Evolutionary conservation across 192 early-diverging fungal genomes (phyloP).

Genomic region (Linnemannia zychae): DNA sequence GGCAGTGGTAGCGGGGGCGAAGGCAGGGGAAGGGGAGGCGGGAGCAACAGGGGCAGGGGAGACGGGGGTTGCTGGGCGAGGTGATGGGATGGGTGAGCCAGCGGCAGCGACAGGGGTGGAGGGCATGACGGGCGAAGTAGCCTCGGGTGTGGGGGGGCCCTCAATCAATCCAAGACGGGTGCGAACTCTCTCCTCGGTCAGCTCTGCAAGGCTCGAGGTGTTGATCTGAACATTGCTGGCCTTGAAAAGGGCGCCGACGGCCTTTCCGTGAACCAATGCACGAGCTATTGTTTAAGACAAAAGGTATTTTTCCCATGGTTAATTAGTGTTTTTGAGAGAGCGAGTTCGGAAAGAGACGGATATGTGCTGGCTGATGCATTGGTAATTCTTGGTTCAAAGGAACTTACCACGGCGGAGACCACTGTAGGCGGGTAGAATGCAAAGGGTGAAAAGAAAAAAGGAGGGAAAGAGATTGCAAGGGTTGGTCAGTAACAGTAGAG

Average conservation of each 20-base stretch:
- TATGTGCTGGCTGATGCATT: not conserved
- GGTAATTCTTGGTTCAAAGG: not conserved
- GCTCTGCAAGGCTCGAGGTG: constrained; percentile 35
- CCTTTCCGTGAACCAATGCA: constrained; percentile 73
- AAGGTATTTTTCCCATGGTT: not conserved
- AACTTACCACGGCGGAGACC: constrained; percentile 66
- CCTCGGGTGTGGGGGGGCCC: constrained; percentile 30
- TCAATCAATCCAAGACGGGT: constrained; percentile 41
- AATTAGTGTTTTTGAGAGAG: not conserved
- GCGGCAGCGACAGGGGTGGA: constrained; percentile 14
- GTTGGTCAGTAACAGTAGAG: not conserved
- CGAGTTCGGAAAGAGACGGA: not conserved
- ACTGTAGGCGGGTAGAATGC: constrained; percentile 34
- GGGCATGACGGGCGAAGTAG: constrained; percentile 32
- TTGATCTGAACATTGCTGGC: constrained; percentile 60
- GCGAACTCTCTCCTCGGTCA: constrained; percentile 43
- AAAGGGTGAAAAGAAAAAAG: not conserved
- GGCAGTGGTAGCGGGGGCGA: not conserved
- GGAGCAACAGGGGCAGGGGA: constrained; percentile 24
- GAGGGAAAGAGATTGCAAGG: not conserved
- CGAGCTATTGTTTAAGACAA: constrained; percentile 56
- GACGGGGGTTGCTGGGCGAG: constrained; percentile 37
- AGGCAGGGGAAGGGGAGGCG: constrained; percentile 5
- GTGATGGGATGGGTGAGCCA: constrained; percentile 36
- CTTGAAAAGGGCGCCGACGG: constrained; percentile 69